Evolutionary conservation across 148 eudicot species (phyloP), one percentile per base, ranked within the genome.

Genomic region (Silene conica): DNA sequence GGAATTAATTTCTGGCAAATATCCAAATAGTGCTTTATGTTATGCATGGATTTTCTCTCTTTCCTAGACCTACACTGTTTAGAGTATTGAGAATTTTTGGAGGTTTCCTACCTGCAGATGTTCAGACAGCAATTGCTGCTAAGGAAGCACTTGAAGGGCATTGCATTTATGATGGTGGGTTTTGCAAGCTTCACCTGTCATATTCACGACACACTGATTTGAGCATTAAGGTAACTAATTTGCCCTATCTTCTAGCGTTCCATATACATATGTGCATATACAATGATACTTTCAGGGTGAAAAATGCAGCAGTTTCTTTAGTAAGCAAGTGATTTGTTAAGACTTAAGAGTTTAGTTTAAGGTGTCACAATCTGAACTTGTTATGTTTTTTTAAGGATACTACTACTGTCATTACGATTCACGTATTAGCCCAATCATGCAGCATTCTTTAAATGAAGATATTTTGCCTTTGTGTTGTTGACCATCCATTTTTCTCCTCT

Each of bases 151-250:
- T 95, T 58, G 97, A 95, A 82, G 99, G 99, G 52, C 99, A 95
- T 81, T 95, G 94, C 86, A 95, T 95, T 76, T 95, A 95, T 63
- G 97, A 95, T 77, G 99, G 99, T 81, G 99, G 99, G 54, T 95
- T 79, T 79, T 95, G 99, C 85, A 95, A 90, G 80, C 97, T 95
- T 70, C 99, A 92, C 67, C 78, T 95, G 63, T 86, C 99, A 18
- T 92, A 90, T 85, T 95, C 99, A 28, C 93, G 99, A 50, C 99
- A 95, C 76, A 90, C 96, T 76, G 99, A 95, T 85, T 87, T 95
- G 56, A 90, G 99, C 73, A 95, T 95, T 67, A 95, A 95, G 96
- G 99, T 95, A 85, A 69, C 60, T 63, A 0, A 46, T 12, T 50
- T 19, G 20, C 57, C 9, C 18, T 26, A 43, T 26, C 45, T 12